Evolutionary conservation across 352 stramenopile genomes (phyloP).

Genomic region (Phytophthora europaea): DNA sequence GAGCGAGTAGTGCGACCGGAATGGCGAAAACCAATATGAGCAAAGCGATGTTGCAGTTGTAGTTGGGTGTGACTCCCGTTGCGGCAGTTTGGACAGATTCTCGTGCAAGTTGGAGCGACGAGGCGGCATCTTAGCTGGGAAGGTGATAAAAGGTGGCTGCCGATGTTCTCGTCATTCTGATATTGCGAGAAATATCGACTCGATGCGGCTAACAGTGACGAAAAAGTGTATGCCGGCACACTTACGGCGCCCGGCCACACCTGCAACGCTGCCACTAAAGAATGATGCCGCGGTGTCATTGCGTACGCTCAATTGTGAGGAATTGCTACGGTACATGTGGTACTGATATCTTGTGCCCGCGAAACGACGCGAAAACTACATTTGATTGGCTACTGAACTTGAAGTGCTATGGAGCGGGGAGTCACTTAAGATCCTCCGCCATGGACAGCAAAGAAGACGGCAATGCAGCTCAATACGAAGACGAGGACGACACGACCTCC

Average conservation of each 20-base stretch:
- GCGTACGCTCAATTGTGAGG: too few species aligned
- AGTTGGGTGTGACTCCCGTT: not conserved
- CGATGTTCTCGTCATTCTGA: not conserved
- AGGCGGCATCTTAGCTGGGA: constrained; percentile 16
- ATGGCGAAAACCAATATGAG: constrained; percentile 32
- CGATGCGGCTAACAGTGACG: too few species aligned
- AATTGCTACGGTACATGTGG: not conserved
- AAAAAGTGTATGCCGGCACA: too few species aligned
- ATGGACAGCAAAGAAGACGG: constrained; percentile 33
- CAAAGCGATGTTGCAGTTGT: not conserved
- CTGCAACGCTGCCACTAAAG: too few species aligned
- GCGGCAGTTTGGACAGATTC: constrained; percentile 20
- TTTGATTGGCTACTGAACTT: constrained; percentile 28
- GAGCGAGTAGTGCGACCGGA: not conserved
- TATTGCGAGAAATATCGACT: too few species aligned
- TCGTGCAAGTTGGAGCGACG: constrained; percentile 13
- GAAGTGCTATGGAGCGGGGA: constrained; percentile 12
- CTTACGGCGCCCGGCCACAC: too few species aligned
- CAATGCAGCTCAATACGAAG: constrained; percentile 17
- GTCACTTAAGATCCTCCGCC: constrained; percentile 5
- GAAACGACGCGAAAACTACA: constrained; percentile 18
- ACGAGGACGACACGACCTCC: constrained; percentile 36
- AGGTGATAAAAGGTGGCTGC: constrained; percentile 8
- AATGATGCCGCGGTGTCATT: too few species aligned
- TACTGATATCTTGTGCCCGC: not conserved